Base-by-base conservation (phyloP, 2,329 filamentous ascomycete species). In the Curvularia spicifera region DNA sequence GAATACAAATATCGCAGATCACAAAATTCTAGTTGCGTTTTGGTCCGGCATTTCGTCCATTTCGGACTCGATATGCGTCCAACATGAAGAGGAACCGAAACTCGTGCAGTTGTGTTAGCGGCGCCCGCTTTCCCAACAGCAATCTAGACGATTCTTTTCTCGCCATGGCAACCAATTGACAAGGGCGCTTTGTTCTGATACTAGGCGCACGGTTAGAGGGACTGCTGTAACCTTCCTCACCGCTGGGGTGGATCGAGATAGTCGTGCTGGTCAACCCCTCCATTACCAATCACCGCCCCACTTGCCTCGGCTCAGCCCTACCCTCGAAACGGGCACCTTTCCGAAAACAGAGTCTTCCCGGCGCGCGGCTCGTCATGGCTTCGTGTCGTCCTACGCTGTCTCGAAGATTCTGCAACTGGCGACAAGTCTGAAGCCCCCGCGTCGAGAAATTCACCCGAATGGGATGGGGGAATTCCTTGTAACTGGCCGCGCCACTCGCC, bases 301-400 rank as follows among this genome's bases (percentile, higher is more conserved):
- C 66, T 67, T 70, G 61, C 68, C 68, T 69, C 66, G 68, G 68
- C 57, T 62, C 56, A 63, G 56, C 45, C 53, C 46, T 58, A 56
- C 42, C 18, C 40, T 24, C 26, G 35, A 37, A 60, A 60, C 61
- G 63, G 63, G 33, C 59, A 43, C 60, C 57, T 68, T 58, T 13
- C 66, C 59, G 9, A 33, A 67, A 52, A 15, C 44, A 50, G 57
- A n/a, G 31, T 31, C 56, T 51, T 56, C 59, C 66, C 66, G 66
- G 56, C 51, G 51, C 48, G 18, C 53, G 26, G 33, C 56, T 64
- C 60, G 66, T 66, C 60, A 63, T 66, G 26, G 35, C 57, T 60
- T 64, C 57, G 39, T 40, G 53, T 49, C 35, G 47, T 61, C 60
- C 52, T 48, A 42, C 39, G 24, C 39, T 42, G 42, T 44, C 43